Base-by-base conservation (phyloP, 2,329 filamentous ascomycete genomes). In the Orbilia ellipsospora region DNA sequence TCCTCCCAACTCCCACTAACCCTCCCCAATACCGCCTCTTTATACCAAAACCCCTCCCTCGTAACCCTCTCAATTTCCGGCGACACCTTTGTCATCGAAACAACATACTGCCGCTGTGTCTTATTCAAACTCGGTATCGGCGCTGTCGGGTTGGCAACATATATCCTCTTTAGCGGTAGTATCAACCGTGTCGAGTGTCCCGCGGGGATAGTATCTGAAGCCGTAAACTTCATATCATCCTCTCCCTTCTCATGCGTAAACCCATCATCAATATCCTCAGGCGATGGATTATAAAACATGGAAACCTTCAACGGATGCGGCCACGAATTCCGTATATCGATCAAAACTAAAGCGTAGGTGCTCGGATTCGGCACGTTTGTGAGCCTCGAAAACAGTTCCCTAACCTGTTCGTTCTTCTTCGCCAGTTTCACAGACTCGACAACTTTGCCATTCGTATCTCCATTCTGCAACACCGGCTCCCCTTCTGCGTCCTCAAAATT, bases 311-410 rank as follows among this genome's bases (percentile, higher is more conserved):
- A 57, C 90, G 89, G 80, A 88, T 92, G 79, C 1, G 93, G 93
- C 94, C 94, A 97, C 0, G 91, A 90, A 80, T 98, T 98, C 67
- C 93, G 89, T 28, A 97, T 84, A 82, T 97, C 94, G 60, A 97
- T 85, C 1, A 95, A 84, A 1, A 97, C 83, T 44, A 97, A 85
- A 80, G 93, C 96, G 80, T 92, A 90, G 48, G 92, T 88, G 62
- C 88, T 78, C 79, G 84, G 80, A 82, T 86, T 75, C 68, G 82
- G 80, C 15, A 83, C 80, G 7, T 81, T 80, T 1, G 82, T 82
- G 31, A 84, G 82, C 18, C 84, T 82, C 10, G 81, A 81, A 26
- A 87, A 81, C 51, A 86, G 80, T 44, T 82, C 81, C 13, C 85
- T 83, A 60, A 87, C 85, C 42, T 84, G 82, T 36, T 77, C 77